Evolutionary conservation across 179 eudicot genomes (phyloP).

Genomic region (Vitellaria paradoxa): DNA sequence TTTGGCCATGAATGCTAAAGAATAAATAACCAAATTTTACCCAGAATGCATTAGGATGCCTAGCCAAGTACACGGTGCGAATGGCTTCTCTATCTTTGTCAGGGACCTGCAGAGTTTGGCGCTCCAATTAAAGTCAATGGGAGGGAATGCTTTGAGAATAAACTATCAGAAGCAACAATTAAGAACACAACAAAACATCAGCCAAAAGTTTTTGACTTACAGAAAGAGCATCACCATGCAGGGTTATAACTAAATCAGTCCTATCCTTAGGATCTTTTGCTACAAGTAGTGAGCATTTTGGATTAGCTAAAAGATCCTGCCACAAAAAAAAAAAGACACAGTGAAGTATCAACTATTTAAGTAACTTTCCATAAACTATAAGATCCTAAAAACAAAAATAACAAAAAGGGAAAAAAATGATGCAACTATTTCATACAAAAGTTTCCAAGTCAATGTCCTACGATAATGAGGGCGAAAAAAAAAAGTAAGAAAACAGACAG

Average conservation of each 20-base stretch:
- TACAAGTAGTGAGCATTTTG: constrained; percentile 82
- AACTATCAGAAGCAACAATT: constrained; percentile 2
- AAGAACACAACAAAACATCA: constrained; percentile 6
- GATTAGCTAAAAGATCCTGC: constrained; percentile 81
- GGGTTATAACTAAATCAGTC: constrained; percentile 77
- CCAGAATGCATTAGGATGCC: constrained; percentile 93
- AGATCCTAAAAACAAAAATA: neutral
- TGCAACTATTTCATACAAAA: neutral
- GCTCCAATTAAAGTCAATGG: neutral
- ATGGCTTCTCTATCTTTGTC: constrained; percentile 55
- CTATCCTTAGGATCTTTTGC: constrained; percentile 94
- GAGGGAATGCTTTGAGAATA: neutral
- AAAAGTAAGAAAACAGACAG: neutral
- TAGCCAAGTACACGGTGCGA: constrained; percentile 69
- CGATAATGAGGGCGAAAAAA: neutral
- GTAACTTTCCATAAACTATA: neutral
- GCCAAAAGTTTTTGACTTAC: constrained; percentile 41
- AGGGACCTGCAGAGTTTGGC: constrained; percentile 45
- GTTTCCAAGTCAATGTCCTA: neutral
- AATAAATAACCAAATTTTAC: constrained; percentile 34
- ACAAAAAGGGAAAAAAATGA: neutral
- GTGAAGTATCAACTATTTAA: neutral
- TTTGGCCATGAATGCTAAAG: neutral
- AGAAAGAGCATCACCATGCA: constrained; percentile 86
- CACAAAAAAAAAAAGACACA: constrained; percentile 14